Percentiles rank a stretch among this genome's conserved stretches.
phyloP scores from a whole-genome alignment of 2,329 filamentous ascomycete genomes.

The Xylariales sp. region DNA sequence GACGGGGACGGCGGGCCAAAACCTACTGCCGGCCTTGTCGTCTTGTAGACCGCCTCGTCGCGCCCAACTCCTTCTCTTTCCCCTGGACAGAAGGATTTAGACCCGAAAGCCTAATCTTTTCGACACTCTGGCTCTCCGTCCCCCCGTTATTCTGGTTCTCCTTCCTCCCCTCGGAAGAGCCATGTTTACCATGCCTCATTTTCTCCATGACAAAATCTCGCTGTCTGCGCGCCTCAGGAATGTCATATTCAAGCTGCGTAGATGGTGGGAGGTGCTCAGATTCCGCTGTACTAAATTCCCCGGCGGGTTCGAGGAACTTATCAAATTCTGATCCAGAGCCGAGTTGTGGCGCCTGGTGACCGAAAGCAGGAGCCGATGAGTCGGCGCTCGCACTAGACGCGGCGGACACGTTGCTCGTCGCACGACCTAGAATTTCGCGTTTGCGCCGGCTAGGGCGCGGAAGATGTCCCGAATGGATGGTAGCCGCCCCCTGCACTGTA shows the following conservation, averaged over 20 bases:
- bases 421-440: conserved; percentile 67
- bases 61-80: conserved; percentile 1
- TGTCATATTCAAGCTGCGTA: conserved; percentile 66
- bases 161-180: not conserved
- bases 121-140: not conserved
- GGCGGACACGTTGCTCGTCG: conserved; percentile 67
- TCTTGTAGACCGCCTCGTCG: conserved; percentile 37
- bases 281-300: conserved; percentile 20
- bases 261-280: conserved; percentile 52
- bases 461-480: conserved; percentile 33
- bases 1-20: not conserved
- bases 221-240: conserved; percentile 59
- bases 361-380: conserved; percentile 45
- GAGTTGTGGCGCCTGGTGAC: conserved; percentile 26
- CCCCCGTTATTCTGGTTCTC: not conserved
- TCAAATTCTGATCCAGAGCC: conserved; percentile 35
- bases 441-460: conserved; percentile 50
- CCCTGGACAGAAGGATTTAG: conserved; percentile 10
- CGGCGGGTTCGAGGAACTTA: conserved; percentile 39
- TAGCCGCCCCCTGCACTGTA: conserved; percentile 28
- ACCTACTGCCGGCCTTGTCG: conserved; percentile 31
- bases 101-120: conserved; percentile 27
- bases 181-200: conserved; percentile 38
- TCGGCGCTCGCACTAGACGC: conserved; percentile 61
- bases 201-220: conserved; percentile 44